Evolutionary conservation across 2,329 filamentous ascomycete species (phyloP).

Genomic region (Fusarium guadeloupense): DNA sequence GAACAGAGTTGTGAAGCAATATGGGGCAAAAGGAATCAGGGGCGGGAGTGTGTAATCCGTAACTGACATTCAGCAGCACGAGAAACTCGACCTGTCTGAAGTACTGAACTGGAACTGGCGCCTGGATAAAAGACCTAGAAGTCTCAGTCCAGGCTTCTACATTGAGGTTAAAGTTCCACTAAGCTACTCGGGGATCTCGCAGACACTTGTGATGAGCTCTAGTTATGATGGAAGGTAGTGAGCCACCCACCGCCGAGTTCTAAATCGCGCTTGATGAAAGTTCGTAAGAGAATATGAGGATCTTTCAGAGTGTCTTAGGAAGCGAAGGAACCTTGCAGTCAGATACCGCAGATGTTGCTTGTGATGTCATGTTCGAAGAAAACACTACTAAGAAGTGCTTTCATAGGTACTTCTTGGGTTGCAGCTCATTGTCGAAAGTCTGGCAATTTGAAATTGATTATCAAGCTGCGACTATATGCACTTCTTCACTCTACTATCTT

Average conservation of each 20-base stretch:
- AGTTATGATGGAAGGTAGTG: constrained; percentile 32
- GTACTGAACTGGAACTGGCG: not conserved
- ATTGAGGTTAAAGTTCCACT: constrained; percentile 26
- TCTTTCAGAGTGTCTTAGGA: constrained; percentile 19
- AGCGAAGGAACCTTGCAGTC: constrained; percentile 32
- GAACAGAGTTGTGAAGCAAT: constrained; percentile 16
- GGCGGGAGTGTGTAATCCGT: constrained; percentile 13
- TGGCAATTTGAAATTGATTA: constrained; percentile 12
- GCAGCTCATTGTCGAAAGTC: constrained; percentile 34
- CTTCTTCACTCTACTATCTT: not conserved
- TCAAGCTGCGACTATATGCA: too few relatives aligned
- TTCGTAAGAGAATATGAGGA: constrained; percentile 13
- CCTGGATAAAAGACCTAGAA: constrained; percentile 25
- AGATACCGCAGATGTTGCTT: constrained; percentile 34
- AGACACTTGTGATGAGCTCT: constrained; percentile 6
- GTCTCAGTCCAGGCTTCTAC: constrained; percentile 31
- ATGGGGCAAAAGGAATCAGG: constrained; percentile 28
- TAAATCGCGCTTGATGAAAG: constrained; percentile 26
- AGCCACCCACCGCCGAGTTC: constrained; percentile 32
- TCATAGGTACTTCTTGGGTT: constrained; percentile 24
- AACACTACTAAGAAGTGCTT: constrained; percentile 28
- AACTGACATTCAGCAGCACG: constrained; percentile 35
- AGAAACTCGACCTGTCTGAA: constrained; percentile 3
- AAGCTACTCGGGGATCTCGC: constrained; percentile 10
- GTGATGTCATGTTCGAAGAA: constrained; percentile 32